These are phyloP conservation scores for Podila minutissima DNA, from an alignment of 192 early-diverging fungal genomes.

Conservation along the genomic window DNA sequence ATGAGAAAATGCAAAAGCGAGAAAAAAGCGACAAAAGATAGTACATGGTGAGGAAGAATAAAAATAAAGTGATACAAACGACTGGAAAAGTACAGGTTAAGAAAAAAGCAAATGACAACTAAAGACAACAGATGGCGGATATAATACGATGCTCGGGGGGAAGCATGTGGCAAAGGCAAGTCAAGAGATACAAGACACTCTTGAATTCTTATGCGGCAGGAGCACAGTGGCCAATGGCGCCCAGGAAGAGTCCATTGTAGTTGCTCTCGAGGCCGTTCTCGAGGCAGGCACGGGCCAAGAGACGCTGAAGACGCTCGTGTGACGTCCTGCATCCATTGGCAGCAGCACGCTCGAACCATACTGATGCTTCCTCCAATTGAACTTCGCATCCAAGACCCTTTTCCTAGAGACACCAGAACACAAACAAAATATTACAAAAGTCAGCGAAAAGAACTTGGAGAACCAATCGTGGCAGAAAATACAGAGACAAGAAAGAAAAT, in stretches of 20 bases:
- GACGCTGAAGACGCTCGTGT: constrained; percentile 58
- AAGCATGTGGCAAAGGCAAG: neutral
- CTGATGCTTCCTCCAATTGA: constrained; percentile 47
- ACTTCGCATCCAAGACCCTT: constrained; percentile 54
- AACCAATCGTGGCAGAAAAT: neutral
- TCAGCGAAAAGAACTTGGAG: neutral
- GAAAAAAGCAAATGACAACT: constrained; percentile 5
- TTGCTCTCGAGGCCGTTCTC: constrained; percentile 47
- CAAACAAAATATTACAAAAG: neutral
- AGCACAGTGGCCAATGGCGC: constrained; percentile 54
- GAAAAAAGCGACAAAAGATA: neutral
- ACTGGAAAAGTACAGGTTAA: neutral
- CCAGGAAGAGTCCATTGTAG: constrained; percentile 38
- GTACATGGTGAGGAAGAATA: neutral
- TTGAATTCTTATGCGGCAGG: constrained; percentile 56
- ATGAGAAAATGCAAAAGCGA: neutral
- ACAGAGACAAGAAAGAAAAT: neutral
- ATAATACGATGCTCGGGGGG: neutral
- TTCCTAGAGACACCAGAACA: neutral
- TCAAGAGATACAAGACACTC: neutral
- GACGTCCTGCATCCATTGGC: constrained; percentile 60
- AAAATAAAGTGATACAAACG: neutral
- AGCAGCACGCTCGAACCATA: constrained; percentile 56
- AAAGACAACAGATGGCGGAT: neutral
- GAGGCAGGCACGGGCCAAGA: constrained; percentile 61